phyloP scores from a whole-genome alignment of 371 early-diverging fungal species.

The Gilbertella persicaria region DNA sequence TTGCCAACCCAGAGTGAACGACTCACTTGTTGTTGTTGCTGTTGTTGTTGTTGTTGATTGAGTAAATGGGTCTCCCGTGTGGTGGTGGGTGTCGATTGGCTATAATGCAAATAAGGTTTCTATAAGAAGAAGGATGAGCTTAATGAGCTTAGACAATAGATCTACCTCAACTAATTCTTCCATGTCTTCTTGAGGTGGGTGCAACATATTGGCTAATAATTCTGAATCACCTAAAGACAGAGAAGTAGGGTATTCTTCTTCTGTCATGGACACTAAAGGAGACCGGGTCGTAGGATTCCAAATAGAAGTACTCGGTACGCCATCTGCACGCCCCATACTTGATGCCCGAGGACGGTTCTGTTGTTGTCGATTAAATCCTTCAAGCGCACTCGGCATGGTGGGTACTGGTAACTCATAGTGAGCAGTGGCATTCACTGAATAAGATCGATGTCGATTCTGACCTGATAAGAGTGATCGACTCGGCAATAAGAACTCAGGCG shows the following conservation, averaged over 20 bases:
- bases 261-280: conserved; percentile 42
- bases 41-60: conserved; percentile 16
- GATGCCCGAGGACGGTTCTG: conserved; percentile 63
- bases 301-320: conserved; percentile 16
- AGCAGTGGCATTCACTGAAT: conserved; percentile 72
- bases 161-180: too few relatives aligned
- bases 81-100: conserved; percentile 40
- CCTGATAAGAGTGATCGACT: conserved; percentile 44
- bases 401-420: conserved; percentile 41
- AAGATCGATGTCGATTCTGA: conserved; percentile 64
- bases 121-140: not conserved
- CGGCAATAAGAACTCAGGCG: conserved; percentile 41
- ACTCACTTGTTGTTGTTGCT: conserved; percentile 57
- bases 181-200: conserved; percentile 3
- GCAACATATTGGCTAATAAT: conserved; percentile 47
- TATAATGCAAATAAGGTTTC: conserved; percentile 34
- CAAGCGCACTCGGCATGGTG: conserved; percentile 38
- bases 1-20: conserved; percentile 97
- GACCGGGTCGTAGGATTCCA: conserved; percentile 39
- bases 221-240: conserved; percentile 54
- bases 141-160: too few relatives aligned
- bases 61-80: not conserved
- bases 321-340: conserved; percentile 62
- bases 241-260: conserved; percentile 34
- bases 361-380: conserved; percentile 47